Conservation (phyloP, 495 filamentous ascomycete genomes). For the Aspergillus bridgeri region DNA sequence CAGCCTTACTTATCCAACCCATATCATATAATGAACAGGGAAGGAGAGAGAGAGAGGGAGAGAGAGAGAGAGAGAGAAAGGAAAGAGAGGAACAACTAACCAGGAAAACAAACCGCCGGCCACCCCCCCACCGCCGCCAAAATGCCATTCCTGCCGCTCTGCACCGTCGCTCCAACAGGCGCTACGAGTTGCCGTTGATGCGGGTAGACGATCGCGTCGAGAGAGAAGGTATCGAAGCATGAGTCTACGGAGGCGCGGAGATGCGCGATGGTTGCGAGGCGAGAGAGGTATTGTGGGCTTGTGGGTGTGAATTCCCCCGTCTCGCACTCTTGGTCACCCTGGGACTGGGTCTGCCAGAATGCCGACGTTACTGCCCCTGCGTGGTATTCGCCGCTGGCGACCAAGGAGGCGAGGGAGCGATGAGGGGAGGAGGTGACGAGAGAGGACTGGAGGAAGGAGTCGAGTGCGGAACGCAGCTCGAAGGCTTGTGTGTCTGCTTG, state of each 20-base stretch:
- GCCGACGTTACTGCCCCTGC: constrained; percentile 44
- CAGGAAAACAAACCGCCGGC: constrained; percentile 61
- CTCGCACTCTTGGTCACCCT: neutral
- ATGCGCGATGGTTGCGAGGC: constrained; percentile 40
- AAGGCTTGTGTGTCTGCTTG: constrained; percentile 54
- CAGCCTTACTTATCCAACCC: too few species aligned
- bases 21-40: neutral
- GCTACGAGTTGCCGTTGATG: constrained; percentile 64
- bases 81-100: constrained; percentile 13
- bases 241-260: constrained; percentile 44
- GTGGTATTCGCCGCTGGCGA: constrained; percentile 53
- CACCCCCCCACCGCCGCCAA: constrained; percentile 59
- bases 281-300: constrained; percentile 41
- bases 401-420: constrained; percentile 47
- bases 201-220: constrained; percentile 63
- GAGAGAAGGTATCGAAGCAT: constrained; percentile 43
- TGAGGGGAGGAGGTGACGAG: constrained; percentile 25
- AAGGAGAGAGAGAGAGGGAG: neutral
- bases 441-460: constrained; percentile 40
- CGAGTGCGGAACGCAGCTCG: constrained; percentile 52
- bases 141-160: constrained; percentile 61
- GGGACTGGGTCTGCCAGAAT: constrained; percentile 20
- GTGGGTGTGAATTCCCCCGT: constrained; percentile 33
- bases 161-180: constrained; percentile 49
- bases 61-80: too few species aligned